Evolutionary conservation across 352 stramenopile species (phyloP).

Genomic region (Phytophthora cryptogea): DNA sequence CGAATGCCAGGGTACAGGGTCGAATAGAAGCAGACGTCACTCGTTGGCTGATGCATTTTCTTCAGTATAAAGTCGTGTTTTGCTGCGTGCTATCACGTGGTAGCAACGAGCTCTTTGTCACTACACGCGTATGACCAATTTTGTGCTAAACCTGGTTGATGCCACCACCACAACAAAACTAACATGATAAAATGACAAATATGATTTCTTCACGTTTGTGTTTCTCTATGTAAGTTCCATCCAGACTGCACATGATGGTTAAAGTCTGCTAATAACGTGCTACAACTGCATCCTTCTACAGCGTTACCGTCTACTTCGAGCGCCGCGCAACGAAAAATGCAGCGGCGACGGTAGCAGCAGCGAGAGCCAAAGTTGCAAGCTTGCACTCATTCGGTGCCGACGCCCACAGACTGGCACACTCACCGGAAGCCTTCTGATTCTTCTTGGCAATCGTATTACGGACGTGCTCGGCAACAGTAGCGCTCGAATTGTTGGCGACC

Average conservation of each 20-base stretch:
- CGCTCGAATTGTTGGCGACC: slow-evolving; percentile 65
- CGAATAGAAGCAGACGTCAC: slow-evolving; percentile 36
- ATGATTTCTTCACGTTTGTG: slow-evolving; percentile 12
- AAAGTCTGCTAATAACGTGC: slow-evolving; percentile 6
- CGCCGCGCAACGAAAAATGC: slow-evolving; percentile 53
- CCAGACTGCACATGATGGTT: slow-evolving; percentile 9
- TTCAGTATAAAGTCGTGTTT: slow-evolving; percentile 24
- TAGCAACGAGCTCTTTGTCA: slow-evolving; percentile 4
- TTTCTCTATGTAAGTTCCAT: slow-evolving; percentile 30
- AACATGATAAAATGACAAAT: slow-evolving; percentile 4
- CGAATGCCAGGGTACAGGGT: slow-evolving; percentile 25
- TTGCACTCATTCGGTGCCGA: slow-evolving; percentile 30
- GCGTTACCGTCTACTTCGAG: slow-evolving; percentile 26
- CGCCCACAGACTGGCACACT: slow-evolving; percentile 21
- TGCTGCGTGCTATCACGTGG: not conserved
- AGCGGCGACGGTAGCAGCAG: slow-evolving; percentile 37
- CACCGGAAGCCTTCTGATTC: slow-evolving; percentile 21
- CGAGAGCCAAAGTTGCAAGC: slow-evolving; percentile 38
- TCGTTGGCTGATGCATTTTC: slow-evolving; percentile 20
- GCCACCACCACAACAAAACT: too few relatives aligned
- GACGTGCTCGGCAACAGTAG: slow-evolving; percentile 66
- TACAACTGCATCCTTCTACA: slow-evolving; percentile 1
- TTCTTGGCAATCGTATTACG: slow-evolving; percentile 40
- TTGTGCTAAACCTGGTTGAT: not conserved
- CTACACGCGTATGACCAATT: not conserved